These are phyloP conservation scores for Trifolium repens DNA, from an alignment of 306 rosid genomes.

Conservation along the genomic window DNA sequence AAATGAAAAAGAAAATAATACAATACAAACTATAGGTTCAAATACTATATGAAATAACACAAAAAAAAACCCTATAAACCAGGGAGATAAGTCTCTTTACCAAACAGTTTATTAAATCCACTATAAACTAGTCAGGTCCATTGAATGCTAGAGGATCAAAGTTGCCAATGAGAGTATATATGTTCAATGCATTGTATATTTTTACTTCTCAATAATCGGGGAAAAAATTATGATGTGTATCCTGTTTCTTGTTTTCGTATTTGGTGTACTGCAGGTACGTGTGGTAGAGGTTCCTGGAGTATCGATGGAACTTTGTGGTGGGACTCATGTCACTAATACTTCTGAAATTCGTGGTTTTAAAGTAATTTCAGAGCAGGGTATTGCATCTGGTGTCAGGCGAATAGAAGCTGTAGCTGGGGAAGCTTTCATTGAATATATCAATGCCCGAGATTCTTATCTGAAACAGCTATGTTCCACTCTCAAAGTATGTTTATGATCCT, in stretches of 20 bases:
- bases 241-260: conserved; percentile 32
- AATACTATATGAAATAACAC: neutral
- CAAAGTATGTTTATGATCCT: conserved; percentile 63
- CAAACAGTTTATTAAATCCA: neutral
- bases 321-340: conserved; percentile 89
- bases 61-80: neutral
- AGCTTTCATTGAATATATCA: conserved; percentile 84
- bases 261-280: conserved; percentile 72
- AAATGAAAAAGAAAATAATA: neutral
- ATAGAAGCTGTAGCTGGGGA: conserved; percentile 99
- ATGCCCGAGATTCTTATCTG: conserved; percentile 78
- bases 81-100: neutral
- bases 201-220: conserved; percentile 12
- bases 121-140: neutral
- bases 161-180: neutral
- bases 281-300: conserved; percentile 97
- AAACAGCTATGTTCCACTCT: conserved; percentile 81
- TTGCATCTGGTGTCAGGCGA: conserved; percentile 94
- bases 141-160: neutral
- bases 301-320: conserved; percentile 98
- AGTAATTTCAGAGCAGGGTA: conserved; percentile 90
- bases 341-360: conserved; percentile 95
- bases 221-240: conserved; percentile 27
- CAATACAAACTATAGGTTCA: neutral
- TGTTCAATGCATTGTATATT: conserved; percentile 28